Base-by-base conservation (phyloP, 208 protist genomes). In the Trypanosoma lewisi region DNA sequence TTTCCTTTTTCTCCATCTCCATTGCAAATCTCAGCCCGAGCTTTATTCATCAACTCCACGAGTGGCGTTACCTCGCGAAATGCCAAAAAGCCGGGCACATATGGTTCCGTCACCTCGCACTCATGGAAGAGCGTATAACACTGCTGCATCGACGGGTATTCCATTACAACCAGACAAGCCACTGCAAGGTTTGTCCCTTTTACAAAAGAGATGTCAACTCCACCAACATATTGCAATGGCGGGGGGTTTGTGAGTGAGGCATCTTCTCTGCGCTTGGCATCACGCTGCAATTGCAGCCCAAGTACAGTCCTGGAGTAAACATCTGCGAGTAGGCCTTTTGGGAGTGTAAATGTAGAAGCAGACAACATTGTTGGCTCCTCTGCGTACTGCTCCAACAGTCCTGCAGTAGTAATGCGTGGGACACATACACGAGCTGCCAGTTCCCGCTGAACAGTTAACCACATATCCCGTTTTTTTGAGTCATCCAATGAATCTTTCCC, bases 41-140 rank as follows among this genome's bases (percentile, higher is more conserved):
- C 57, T 6, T 49, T 51, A 14, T 75, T 47, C 23, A 93, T 73
- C 21, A 94, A 73, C 23, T 73, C 70, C 52, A 74, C 30, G 9
- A 91, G 63, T 17, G 80, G 79, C 8, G 65, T 55, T 9, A 90
- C 80, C 65, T 99, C 98, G 9, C 98, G 85, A 53, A 98, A 98
- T 16, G 97, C 96, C 2, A 99, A 71, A 73, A 94, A 99, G 7
- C 96, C 96, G 0, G 94, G 75, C 0, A 98, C 75, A 73, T 99
- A 99, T 0, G 95, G 96, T 42, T 87, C 79, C 30, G 33, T 70
- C 25, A 89, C 49, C 28, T 70, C 72, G 62, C 85, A 92, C 51
- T 78, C 70, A 44, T 88, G 75, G 72, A 91, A 66, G 49, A 78
- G 73, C 4, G 56, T 75, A 49, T 64, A 36, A 25, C 79, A 55